Evolutionary conservation across 2,329 filamentous ascomycete genomes (phyloP).

Genomic region (Neopestalotiopsis rosae): DNA sequence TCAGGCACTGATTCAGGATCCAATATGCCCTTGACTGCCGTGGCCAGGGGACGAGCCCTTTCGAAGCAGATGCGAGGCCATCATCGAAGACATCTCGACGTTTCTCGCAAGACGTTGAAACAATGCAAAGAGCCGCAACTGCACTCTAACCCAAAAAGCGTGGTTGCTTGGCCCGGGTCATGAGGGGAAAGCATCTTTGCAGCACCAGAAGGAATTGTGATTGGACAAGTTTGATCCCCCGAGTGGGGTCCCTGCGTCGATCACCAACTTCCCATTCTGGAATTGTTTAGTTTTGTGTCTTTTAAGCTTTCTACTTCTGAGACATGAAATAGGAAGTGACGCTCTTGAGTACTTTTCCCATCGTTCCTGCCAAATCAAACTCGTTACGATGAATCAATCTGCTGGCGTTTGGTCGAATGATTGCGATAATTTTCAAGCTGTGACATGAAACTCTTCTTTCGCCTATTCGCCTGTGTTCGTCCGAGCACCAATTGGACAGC

Average conservation of each 20-base stretch:
- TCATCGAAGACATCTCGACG: neutral
- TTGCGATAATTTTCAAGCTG: neutral
- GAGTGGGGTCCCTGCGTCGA: constrained; percentile 3
- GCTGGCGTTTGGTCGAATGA: neutral
- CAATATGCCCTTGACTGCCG: neutral
- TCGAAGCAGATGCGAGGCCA: neutral
- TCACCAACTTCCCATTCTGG: constrained; percentile 9
- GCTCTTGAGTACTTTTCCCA: neutral
- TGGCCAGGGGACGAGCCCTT: neutral
- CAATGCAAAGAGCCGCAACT: constrained; percentile 16
- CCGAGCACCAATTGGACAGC: neutral
- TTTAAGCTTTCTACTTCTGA: neutral
- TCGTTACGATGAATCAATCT: neutral
- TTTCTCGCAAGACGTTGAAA: constrained; percentile 9
- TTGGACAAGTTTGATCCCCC: neutral
- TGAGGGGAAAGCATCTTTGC: constrained; percentile 16
- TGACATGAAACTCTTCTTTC: neutral
- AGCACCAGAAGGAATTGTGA: neutral
- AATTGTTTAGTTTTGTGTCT: neutral
- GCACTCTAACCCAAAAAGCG: constrained; percentile 19
- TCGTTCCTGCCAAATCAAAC: neutral
- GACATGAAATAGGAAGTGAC: neutral
- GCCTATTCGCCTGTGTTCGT: neutral
- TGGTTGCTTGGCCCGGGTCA: neutral
- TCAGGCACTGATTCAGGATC: neutral